phyloP scores from a whole-genome alignment of 805 yeast species.

The Spathaspora hagerdaliae region DNA sequence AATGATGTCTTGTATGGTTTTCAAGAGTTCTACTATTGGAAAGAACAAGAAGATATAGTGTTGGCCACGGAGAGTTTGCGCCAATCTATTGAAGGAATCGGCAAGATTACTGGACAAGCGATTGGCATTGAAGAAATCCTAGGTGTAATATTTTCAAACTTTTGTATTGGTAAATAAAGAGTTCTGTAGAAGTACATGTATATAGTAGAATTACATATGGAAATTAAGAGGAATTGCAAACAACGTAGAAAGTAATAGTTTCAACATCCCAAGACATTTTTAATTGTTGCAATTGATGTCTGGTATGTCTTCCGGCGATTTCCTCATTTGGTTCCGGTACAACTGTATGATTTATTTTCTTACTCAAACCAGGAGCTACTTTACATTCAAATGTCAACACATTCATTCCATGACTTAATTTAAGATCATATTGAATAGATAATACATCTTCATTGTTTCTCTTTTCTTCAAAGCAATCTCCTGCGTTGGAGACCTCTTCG shows the following conservation, averaged over 20 bases:
- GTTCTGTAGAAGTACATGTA: not conserved
- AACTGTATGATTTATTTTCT: conserved; percentile 25
- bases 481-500: conserved; percentile 31
- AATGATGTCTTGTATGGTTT: conserved; percentile 77
- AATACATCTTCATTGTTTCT: conserved; percentile 16
- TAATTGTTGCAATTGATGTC: conserved; percentile 43
- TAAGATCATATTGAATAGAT: conserved; percentile 33
- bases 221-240: conserved; percentile 21
- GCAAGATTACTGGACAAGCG: conserved; percentile 85
- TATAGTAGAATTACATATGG: not conserved
- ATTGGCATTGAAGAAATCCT: conserved; percentile 87
- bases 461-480: conserved; percentile 27
- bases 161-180: conserved; percentile 84
- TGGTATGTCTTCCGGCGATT: conserved; percentile 38
- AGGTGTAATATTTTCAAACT: conserved; percentile 86
- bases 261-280: conserved; percentile 46
- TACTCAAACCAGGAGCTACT: conserved; percentile 36
- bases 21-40: conserved; percentile 52
- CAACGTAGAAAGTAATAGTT: conserved; percentile 29
- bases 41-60: conserved; percentile 63
- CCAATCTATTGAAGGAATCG: conserved; percentile 79
- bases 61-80: conserved; percentile 74
- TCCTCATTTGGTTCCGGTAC: conserved; percentile 20
- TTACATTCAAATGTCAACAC: conserved; percentile 37
- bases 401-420: conserved; percentile 38